Base-by-base conservation (phyloP, 768 basidiomycete genomes). In the Auriscalpium vulgare region DNA sequence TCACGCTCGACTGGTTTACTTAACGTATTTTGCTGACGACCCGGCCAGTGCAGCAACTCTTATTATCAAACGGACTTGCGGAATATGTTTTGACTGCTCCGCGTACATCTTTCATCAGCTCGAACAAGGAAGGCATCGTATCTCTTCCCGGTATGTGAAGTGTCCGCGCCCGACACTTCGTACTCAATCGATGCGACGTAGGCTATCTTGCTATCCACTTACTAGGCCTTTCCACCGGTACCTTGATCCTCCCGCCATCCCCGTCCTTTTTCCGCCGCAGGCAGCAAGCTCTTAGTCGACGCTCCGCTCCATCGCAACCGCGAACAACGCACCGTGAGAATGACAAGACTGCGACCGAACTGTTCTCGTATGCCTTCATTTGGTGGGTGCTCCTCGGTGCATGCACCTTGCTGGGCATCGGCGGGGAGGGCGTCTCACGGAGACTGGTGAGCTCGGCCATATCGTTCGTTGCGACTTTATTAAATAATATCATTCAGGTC, bases 171-270 rank as follows among this genome's bases (percentile, higher is more conserved):
- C 7, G 14, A 23, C 19, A 10, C 40, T 21, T 36, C 14, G 19
- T 43, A 10, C 4, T 17, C 53, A 13, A 50, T 52, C 47, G 34
- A 47, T 56, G 37, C 19, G 11, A 9, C 5, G 19, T 60, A 85
- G 95, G 97, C 4, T 98, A 98, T 69, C 77, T 97, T 16, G 79
- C 95, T 0, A 84, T 98, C 59, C 92, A 95, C 65, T 74, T 97
- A 11, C 75, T 97, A 21, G 95, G 95, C 8, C 72, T 94, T 17
- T 84, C 88, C 1, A 77, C 82, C 0, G 97, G 95, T 1, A 87
- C 90, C 0, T 69, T 93, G 36, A 67, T 95, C 37, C 79, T 95
- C 14, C 90, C 91, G 0, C 84, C 90, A 9, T 80, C 82, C 1
- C 89, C 91, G 0, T 83, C 81, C 3, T 84, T 80, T 65, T 91